Base-by-base conservation (phyloP, 139 green algal species). In the Pseudopediastrum boryanum region DNA sequence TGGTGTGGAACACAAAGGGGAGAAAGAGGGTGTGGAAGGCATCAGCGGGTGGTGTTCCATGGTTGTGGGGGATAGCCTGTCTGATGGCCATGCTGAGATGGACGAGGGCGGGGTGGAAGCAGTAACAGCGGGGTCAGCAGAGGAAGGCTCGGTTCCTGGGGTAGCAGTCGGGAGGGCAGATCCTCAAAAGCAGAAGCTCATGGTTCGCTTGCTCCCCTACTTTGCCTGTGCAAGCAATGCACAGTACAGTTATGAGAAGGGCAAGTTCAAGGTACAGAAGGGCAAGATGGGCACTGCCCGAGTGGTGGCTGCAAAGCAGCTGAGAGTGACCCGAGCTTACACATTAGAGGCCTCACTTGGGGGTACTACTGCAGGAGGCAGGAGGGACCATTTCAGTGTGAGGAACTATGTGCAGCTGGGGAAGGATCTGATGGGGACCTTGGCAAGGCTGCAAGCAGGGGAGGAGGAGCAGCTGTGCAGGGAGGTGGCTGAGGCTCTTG, bases 211-310 rank as follows among this genome's bases (percentile, higher is more conserved):
- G 48, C 21, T 21, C 48, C 48, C 48, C 16, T 21, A 58, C 16
- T 58, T n/a, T 58, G 48, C 48, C 48, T 58, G 48, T 58, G 48
- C 21, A n/a, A 8, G 35, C 25, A 33, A 68, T 35, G 43, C 39
- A 61, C 43, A 29, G 27, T 74, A 58, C 41, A 58, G 27, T 12
- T 29, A 61, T 4, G 10, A 2, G 13, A 41, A 42, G 27, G 56
- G 39, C 25, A 41, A 38, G 43, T 74, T 74, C 66, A 74, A 59
- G 66, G 41, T 59, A 33, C 42, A 74, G 43, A 74, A 74, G 59
- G 41, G 43, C 66, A 74, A 74, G 41, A 44, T 44, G n/a, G 66
- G 66, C 42, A 74, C 66, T 29, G 42, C 42, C n/a, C 39, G 66
- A 16, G 66, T 74, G 25, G 66, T 74, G 6, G 66, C 66, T 61